Conservation (phyloP, 2,329 filamentous ascomycete species). For the Rachicladosporium sp. region DNA sequence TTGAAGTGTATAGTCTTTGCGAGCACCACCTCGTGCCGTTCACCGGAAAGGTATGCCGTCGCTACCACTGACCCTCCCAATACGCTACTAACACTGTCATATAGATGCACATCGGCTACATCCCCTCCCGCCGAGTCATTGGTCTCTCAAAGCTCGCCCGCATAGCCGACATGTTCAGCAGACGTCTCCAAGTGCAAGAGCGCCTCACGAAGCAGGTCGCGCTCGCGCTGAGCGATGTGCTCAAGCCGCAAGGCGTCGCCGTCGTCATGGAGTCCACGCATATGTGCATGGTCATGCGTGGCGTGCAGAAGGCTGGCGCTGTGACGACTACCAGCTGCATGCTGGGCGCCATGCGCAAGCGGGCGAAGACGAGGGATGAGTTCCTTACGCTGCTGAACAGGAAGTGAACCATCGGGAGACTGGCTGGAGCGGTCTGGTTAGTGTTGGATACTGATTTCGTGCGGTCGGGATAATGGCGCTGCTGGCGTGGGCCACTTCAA, state of each 20-base stretch:
- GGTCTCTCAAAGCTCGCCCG: constrained; percentile 91
- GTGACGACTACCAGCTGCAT: constrained; percentile 94
- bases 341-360: constrained; percentile 86
- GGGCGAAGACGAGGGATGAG: constrained; percentile 88
- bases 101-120: constrained; percentile 98
- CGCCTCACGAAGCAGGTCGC: constrained; percentile 93
- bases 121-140: constrained; percentile 80
- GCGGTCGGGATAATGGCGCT: constrained; percentile 6
- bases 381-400: constrained; percentile 60
- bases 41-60: constrained; percentile 61
- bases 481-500: constrained; percentile 18
- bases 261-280: constrained; percentile 97
- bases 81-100: constrained; percentile 2
- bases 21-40: constrained; percentile 98
- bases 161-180: constrained; percentile 93
- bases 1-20: constrained; percentile 87
- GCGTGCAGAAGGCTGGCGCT: constrained; percentile 82
- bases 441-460: constrained; percentile 2
- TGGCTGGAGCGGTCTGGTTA: not conserved
- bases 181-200: constrained; percentile 90
- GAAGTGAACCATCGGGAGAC: constrained; percentile 3
- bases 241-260: constrained; percentile 87
- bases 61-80: no score
- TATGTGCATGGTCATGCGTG: constrained; percentile 97
- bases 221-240: constrained; percentile 79